Evolutionary conservation across 345 rosid species (phyloP).

Genomic region (Cardiospermum halicacabum): DNA sequence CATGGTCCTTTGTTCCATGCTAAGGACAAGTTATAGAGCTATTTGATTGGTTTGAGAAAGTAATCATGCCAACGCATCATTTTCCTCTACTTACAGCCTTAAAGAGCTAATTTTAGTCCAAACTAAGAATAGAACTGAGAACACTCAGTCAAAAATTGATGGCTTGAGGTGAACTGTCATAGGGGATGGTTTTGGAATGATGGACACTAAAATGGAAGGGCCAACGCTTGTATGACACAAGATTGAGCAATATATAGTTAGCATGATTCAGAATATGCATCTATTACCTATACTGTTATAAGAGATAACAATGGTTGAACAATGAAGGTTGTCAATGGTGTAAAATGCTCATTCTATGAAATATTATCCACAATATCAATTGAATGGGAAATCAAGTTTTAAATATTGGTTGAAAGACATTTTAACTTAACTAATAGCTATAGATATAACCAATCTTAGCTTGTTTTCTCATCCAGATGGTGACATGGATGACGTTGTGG

Average conservation of each 20-base stretch:
- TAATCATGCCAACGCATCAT: neutral
- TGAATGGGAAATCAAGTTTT: neutral
- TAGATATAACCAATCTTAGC: neutral
- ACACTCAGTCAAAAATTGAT: neutral
- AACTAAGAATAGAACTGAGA: neutral
- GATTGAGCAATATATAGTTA: neutral
- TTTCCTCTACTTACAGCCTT: neutral
- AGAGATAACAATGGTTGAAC: neutral
- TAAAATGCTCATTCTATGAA: neutral
- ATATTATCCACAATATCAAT: neutral
- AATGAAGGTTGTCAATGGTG: neutral
- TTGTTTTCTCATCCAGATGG: neutral
- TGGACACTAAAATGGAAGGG: neutral
- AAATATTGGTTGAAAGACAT: too few species aligned
- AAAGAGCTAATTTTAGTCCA: neutral
- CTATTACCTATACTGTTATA: neutral
- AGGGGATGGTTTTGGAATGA: neutral
- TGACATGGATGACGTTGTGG: neutral
- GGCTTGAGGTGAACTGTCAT: neutral
- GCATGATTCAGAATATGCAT: neutral
- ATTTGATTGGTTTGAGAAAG: neutral
- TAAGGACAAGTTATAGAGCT: neutral
- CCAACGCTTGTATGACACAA: neutral
- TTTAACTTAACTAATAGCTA: neutral
- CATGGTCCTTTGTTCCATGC: neutral